Conservation (phyloP, 371 early-diverging fungal species). For the Mucor plumbeus region DNA sequence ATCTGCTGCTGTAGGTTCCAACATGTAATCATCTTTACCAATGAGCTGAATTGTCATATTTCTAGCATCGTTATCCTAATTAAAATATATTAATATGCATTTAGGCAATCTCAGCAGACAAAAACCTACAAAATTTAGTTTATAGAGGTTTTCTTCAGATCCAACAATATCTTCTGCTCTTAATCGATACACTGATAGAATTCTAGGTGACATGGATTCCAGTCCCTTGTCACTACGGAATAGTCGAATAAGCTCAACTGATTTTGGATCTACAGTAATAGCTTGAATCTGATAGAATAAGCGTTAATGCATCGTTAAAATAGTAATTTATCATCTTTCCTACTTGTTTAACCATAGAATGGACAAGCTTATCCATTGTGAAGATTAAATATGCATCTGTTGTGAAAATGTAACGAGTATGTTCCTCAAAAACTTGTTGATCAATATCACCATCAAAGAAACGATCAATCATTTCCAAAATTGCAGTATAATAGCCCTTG, state of each 20-base stretch:
- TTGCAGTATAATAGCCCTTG: conserved; percentile 73
- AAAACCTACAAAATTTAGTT: conserved; percentile 79
- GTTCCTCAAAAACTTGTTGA: conserved; percentile 88
- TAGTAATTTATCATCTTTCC: background rate
- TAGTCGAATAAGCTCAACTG: conserved; percentile 44
- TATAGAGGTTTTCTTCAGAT: conserved; percentile 84
- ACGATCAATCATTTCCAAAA: conserved; percentile 78
- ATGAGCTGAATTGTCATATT: conserved; percentile 85
- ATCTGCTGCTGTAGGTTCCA: conserved; percentile 84
- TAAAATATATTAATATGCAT: background rate
- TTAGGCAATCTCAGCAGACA: background rate
- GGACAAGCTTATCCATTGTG: conserved; percentile 87
- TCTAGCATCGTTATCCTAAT: conserved; percentile 60
- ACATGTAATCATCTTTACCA: conserved; percentile 83
- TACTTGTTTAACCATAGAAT: conserved; percentile 82
- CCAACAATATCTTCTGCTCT: conserved; percentile 80
- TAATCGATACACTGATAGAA: conserved; percentile 73
- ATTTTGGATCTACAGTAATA: conserved; percentile 49
- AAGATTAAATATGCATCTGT: conserved; percentile 87
- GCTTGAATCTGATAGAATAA: conserved; percentile 41
- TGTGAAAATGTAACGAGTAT: conserved; percentile 82
- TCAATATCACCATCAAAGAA: conserved; percentile 89
- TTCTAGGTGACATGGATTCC: conserved; percentile 38
- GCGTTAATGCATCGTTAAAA: background rate
- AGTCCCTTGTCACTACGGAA: conserved; percentile 45